phyloP scores from a whole-genome alignment of 2,329 filamentous ascomycete genomes.

The Bipolaris sorokiniana region DNA sequence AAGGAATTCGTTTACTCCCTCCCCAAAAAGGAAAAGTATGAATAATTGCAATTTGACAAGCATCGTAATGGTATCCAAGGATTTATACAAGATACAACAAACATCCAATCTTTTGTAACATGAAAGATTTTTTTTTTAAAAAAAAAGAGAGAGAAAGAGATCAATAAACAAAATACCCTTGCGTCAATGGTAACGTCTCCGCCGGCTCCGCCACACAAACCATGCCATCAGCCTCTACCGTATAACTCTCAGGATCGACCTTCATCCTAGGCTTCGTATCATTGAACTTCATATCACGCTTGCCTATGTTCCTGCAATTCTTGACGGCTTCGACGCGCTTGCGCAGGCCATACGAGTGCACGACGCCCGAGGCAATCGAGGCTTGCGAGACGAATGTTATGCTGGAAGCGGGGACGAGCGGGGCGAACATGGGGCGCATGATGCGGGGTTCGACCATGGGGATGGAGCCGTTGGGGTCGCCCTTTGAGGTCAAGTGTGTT shows the following conservation, averaged over 20 bases:
- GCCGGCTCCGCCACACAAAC: slow-evolving; percentile 76
- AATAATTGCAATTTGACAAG: background rate
- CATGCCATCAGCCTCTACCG: slow-evolving; percentile 81
- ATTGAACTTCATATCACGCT: slow-evolving; percentile 91
- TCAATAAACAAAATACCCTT: slow-evolving; percentile 77
- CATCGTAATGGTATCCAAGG: background rate
- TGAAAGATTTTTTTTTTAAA: background rate
- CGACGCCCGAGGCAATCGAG: slow-evolving; percentile 69
- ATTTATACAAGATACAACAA: background rate
- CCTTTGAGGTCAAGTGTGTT: slow-evolving; percentile 29
- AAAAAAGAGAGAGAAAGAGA: background rate
- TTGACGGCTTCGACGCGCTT: slow-evolving; percentile 83
- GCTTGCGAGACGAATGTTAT: slow-evolving; percentile 83
- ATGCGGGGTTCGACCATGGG: slow-evolving; percentile 86
- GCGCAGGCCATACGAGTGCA: slow-evolving; percentile 74
- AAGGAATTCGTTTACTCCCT: background rate
- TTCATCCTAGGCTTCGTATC: slow-evolving; percentile 82
- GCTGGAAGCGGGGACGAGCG: slow-evolving; percentile 72
- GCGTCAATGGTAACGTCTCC: slow-evolving; percentile 73
- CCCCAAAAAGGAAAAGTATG: no score
- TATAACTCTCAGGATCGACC: slow-evolving; percentile 90
- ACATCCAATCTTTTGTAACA: background rate
- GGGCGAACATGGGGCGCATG: slow-evolving; percentile 84
- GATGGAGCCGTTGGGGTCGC: slow-evolving; percentile 65
- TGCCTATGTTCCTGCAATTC: slow-evolving; percentile 75